These are phyloP conservation scores for Byssothecium circinans DNA, from an alignment of 2,329 filamentous ascomycete genomes.

Conservation along the genomic window DNA sequence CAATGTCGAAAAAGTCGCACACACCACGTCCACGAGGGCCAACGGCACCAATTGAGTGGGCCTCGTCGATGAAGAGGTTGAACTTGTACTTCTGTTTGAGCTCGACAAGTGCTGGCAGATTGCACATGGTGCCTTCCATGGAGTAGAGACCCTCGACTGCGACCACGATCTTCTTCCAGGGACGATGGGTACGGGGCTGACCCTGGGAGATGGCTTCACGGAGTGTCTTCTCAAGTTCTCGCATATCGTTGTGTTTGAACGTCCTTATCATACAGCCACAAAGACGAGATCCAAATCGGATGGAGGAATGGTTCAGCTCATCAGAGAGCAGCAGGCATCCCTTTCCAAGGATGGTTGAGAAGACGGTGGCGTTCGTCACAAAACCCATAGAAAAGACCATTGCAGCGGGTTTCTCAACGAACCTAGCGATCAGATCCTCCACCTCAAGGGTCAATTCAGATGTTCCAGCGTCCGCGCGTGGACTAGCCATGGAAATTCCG, in stretches of 20 bases:
- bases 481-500: conserved; percentile 79
- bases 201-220: conserved; percentile 94
- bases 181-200: conserved; percentile 95
- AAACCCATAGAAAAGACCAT: conserved; percentile 99
- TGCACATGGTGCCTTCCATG: conserved; percentile 99
- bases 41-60: conserved; percentile 91
- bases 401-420: conserved; percentile 89
- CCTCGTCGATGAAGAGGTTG: conserved; percentile 92
- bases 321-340: conserved; percentile 94
- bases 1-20: conserved; percentile 94
- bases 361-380: conserved; percentile 89
- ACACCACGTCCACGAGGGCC: conserved; percentile 88
- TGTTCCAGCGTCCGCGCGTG: conserved; percentile 81
- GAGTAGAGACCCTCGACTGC: conserved; percentile 97
- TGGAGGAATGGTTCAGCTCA: conserved; percentile 96
- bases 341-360: conserved; percentile 89
- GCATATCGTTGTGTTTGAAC: conserved; percentile 98
- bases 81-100: conserved; percentile 98
- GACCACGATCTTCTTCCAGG: conserved; percentile 98
- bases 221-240: conserved; percentile 78
- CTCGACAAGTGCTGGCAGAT: conserved; percentile 83
- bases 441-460: conserved; percentile 86
- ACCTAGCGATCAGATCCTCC: conserved; percentile 83
- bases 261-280: conserved; percentile 93
- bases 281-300: conserved; percentile 89